These are phyloP conservation scores for Tylopilus vinaceipallidus DNA, from an alignment of 768 basidiomycete species.

Conservation along the genomic window DNA sequence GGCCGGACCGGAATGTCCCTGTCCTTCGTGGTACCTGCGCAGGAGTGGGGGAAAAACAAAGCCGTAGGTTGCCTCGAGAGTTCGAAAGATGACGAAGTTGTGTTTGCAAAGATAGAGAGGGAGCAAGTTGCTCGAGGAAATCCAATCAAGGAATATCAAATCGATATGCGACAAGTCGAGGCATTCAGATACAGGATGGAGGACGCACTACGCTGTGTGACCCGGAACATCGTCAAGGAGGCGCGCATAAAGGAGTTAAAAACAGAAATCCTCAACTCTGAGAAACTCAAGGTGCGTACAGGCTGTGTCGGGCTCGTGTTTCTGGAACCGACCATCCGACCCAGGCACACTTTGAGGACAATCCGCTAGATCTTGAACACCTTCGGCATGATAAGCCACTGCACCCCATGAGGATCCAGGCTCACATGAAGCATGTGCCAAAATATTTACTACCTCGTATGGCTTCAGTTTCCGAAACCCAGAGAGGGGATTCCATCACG, in stretches of 20 bases:
- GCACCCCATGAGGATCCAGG: slow-evolving; percentile 84
- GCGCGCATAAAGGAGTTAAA: slow-evolving; percentile 93
- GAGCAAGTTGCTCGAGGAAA: slow-evolving; percentile 61
- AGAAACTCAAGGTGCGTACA: slow-evolving; percentile 83
- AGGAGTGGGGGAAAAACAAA: slow-evolving; percentile 72
- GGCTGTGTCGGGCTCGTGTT: background rate
- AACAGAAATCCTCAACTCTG: slow-evolving; percentile 89
- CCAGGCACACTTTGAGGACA: slow-evolving; percentile 97
- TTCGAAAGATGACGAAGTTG: slow-evolving; percentile 68
- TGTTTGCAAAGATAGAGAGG: slow-evolving; percentile 66
- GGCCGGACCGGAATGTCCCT: slow-evolving; percentile 90
- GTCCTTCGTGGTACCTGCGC: slow-evolving; percentile 76
- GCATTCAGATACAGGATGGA: slow-evolving; percentile 98
- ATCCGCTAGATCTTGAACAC: slow-evolving; percentile 89
- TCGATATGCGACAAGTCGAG: slow-evolving; percentile 95
- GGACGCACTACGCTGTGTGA: slow-evolving; percentile 88
- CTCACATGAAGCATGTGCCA: slow-evolving; percentile 96
- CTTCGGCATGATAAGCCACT: slow-evolving; percentile 93
- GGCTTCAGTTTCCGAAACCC: slow-evolving; percentile 40
- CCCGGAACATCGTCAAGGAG: slow-evolving; percentile 81
- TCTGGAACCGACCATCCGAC: slow-evolving; percentile 1
- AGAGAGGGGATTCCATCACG: slow-evolving; percentile 21
- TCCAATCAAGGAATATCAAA: slow-evolving; percentile 81
- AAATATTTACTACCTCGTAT: slow-evolving; percentile 87
- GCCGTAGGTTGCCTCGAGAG: slow-evolving; percentile 67